These are phyloP conservation scores for Pseudocercospora fijiensis DNA, from an alignment of 2,329 filamentous ascomycete species.

Conservation along the genomic window DNA sequence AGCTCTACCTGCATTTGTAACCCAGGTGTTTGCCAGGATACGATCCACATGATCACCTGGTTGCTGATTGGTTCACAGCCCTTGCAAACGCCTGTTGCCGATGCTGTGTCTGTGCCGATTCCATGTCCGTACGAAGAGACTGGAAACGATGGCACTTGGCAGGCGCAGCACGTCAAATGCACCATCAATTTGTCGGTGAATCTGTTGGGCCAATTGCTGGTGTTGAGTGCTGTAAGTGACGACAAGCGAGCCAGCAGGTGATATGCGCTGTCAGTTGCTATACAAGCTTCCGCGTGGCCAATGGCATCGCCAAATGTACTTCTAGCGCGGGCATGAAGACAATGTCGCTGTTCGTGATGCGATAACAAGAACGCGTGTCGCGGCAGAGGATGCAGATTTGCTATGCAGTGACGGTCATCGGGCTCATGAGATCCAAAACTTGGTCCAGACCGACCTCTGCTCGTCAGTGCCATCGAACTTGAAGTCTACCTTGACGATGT, in stretches of 20 bases:
- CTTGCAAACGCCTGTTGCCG: constrained; percentile 9
- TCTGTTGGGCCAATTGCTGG: neutral
- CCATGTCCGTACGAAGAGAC: constrained; percentile 5
- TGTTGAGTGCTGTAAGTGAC: neutral
- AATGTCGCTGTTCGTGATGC: neutral
- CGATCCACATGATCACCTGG: constrained; percentile 15
- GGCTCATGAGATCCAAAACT: constrained; percentile 63
- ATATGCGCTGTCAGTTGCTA: neutral
- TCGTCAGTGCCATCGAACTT: constrained; percentile 57
- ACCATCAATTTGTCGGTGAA: neutral
- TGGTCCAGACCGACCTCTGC: constrained; percentile 69
- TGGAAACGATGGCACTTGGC: constrained; percentile 21
- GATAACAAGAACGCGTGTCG: neutral
- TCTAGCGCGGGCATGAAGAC: neutral
- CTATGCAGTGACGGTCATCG: neutral
- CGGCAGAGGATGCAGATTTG: neutral
- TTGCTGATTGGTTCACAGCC: constrained; percentile 16
- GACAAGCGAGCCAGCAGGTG: neutral
- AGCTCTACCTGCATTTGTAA: constrained; percentile 7
- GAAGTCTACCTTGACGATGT: constrained; percentile 75
- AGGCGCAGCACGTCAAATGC: neutral
- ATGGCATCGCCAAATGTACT: neutral
- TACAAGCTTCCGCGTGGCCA: neutral
- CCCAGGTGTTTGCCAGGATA: constrained; percentile 6
- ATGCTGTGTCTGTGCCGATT: constrained; percentile 20